Evolutionary conservation across 176 grass and related monocot species (phyloP).

Genomic region (Rhynchospora pubera): DNA sequence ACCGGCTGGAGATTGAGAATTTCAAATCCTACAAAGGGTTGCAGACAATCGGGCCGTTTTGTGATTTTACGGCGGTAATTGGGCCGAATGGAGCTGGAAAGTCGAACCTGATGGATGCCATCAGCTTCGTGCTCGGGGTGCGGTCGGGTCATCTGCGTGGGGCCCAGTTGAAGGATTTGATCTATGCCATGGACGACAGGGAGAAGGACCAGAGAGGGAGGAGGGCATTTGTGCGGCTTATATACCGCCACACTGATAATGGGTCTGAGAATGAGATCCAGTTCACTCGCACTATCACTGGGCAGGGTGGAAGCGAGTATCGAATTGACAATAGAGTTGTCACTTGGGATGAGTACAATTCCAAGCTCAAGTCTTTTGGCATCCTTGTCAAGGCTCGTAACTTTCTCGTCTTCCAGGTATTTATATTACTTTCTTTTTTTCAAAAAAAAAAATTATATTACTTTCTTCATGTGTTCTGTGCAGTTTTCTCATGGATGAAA

Average conservation of each 20-base stretch:
- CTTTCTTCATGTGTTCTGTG: not conserved
- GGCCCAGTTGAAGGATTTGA: conserved; percentile 90
- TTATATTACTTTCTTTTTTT: not conserved
- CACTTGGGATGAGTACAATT: conserved; percentile 80
- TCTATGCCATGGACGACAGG: conserved; percentile 81
- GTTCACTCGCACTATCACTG: conserved; percentile 72
- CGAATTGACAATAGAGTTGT: conserved; percentile 50
- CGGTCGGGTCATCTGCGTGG: conserved; percentile 76
- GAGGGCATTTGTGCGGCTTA: conserved; percentile 73
- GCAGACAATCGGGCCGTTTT: conserved; percentile 86
- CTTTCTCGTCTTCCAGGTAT: conserved; percentile 95
- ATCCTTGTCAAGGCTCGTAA: conserved; percentile 97
- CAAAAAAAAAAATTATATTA: too few species aligned
- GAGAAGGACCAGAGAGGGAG: conserved; percentile 88
- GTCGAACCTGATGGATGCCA: conserved; percentile 98
- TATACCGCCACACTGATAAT: conserved; percentile 38
- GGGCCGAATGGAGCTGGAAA: conserved; percentile 90
- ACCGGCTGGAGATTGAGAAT: conserved; percentile 82
- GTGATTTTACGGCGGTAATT: conserved; percentile 89
- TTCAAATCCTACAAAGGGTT: conserved; percentile 97
- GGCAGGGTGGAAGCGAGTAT: conserved; percentile 66
- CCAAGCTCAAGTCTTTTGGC: conserved; percentile 84
- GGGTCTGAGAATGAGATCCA: conserved; percentile 46
- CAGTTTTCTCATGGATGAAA: not conserved
- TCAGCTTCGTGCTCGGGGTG: conserved; percentile 92